Base-by-base conservation (phyloP, 192 early-diverging fungal genomes). In the Allomyces arbusculus region DNA sequence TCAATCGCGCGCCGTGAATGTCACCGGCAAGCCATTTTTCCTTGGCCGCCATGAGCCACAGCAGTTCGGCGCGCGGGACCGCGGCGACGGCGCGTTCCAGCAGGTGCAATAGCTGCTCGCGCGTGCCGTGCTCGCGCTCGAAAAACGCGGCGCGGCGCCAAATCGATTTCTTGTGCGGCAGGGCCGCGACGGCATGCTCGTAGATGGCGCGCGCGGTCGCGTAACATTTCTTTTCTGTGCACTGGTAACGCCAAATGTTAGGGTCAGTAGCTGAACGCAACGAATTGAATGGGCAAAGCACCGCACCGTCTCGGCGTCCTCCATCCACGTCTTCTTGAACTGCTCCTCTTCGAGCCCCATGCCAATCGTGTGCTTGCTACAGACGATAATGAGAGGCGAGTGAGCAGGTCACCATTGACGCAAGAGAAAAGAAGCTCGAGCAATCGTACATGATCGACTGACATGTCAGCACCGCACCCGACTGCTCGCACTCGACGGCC, bases 31-130 rank as follows among this genome's bases (percentile, higher is more conserved):
- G 64, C 95, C 95, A 96, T 72, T 89, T 89, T 63, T 95, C 91
- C 71, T 96, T 95, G 28, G 95, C 95, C 0, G 82, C 87, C 89
- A 96, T 96, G 28, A 99, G 80, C 95, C 95, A 99, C 62, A 99
- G 76, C 2, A 90, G 79, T 73, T 99, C 92, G 22, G 86, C 87
- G 50, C 91, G 87, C 61, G 94, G 95, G 70, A 91, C 95, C 67
- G 86, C 83, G 65, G 80, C 79, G 61, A 97, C 91, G 3, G 93
- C 90, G 16, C 91, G 86, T 63, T 86, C 76, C 26, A 99, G 71
- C 45, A 99, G 67, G 65, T 84, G 83, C 25, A 89, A 88, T 50
- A 94, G 73, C 1, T 78, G 82, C 43, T 86, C 87, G 4, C 68
- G 72, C 1, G 88, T 85, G 16, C 91, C 93, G 64, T 95, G 86